Percentiles rank a stretch among this genome's conserved stretches.
These are phyloP conservation scores for Neophaeococcomyces aloes DNA, from an alignment of 2,329 filamentous ascomycete species.

Conservation along the genomic window DNA sequence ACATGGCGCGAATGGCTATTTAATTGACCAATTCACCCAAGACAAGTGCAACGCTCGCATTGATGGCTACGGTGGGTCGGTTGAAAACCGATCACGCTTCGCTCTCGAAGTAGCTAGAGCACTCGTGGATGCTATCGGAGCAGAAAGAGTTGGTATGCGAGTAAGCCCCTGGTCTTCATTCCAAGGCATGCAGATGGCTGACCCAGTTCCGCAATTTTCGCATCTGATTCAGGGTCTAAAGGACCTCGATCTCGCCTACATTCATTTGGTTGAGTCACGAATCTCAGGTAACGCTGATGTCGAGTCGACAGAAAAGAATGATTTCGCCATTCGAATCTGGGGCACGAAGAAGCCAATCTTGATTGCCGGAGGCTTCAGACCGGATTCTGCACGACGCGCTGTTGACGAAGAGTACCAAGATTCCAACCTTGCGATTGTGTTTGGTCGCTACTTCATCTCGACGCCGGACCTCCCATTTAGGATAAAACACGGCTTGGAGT, in stretches of 20 bases:
- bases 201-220: conserved; percentile 51
- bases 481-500: conserved; percentile 28
- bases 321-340: conserved; percentile 28
- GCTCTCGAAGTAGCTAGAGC: conserved; percentile 37
- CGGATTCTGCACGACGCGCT: conserved; percentile 41
- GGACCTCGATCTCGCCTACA: conserved; percentile 41
- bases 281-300: conserved; percentile 30
- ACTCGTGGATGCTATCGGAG: conserved; percentile 28
- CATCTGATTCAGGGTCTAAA: conserved; percentile 43
- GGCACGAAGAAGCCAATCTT: conserved; percentile 46
- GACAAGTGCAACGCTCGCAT: conserved; percentile 41
- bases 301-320: conserved; percentile 24
- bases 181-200: conserved; percentile 43
- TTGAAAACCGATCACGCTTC: conserved; percentile 45
- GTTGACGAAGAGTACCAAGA: conserved; percentile 31
- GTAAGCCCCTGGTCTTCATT: conserved; percentile 42
- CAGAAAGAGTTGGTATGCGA: conserved; percentile 37
- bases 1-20: conserved; percentile 40
- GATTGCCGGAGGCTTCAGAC: conserved; percentile 45
- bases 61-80: conserved; percentile 42
- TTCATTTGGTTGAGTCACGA: conserved; percentile 48
- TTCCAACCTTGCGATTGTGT: conserved; percentile 39
- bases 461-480: conserved; percentile 41
- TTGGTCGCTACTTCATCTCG: conserved; percentile 39
- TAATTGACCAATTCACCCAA: conserved; percentile 44